These are phyloP conservation scores for Boletus rubropictus DNA, from an alignment of 768 basidiomycete genomes.

Conservation along the genomic window DNA sequence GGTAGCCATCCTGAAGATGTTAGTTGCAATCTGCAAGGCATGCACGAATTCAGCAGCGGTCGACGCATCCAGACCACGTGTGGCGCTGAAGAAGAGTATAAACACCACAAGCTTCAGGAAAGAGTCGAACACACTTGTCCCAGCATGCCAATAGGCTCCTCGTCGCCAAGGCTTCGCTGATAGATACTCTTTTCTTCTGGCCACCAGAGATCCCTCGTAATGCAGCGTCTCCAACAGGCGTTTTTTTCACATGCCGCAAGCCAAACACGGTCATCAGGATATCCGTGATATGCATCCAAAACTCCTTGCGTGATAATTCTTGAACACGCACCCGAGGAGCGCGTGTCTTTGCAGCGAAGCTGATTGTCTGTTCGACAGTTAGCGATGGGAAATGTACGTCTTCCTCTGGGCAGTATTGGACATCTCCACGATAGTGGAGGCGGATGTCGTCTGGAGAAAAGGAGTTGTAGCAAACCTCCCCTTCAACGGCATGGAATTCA, in stretches of 20 bases:
- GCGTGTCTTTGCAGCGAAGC: conserved; percentile 62
- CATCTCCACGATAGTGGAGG: conserved; percentile 70
- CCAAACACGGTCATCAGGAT: conserved; percentile 69
- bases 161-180: conserved; percentile 66
- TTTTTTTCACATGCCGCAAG: conserved; percentile 63
- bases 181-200: conserved; percentile 79
- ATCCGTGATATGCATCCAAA: conserved; percentile 30
- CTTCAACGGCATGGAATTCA: conserved; percentile 63
- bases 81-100: conserved; percentile 55
- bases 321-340: conserved; percentile 51
- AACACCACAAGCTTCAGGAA: conserved; percentile 25
- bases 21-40: conserved; percentile 62
- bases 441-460: conserved; percentile 59
- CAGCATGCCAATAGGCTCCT: conserved; percentile 71
- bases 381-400: conserved; percentile 84
- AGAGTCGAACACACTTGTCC: conserved; percentile 50
- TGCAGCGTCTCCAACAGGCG: conserved; percentile 74
- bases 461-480: conserved; percentile 72
- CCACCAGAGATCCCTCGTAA: conserved; percentile 72
- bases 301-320: conserved; percentile 34
- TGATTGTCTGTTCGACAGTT: conserved; percentile 71
- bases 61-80: conserved; percentile 59
- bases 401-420: conserved; percentile 78
- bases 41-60: conserved; percentile 73
- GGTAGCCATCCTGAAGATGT: conserved; percentile 47